Conservation (phyloP, 2,329 filamentous ascomycete species). For the Cercospora sp. region DNA sequence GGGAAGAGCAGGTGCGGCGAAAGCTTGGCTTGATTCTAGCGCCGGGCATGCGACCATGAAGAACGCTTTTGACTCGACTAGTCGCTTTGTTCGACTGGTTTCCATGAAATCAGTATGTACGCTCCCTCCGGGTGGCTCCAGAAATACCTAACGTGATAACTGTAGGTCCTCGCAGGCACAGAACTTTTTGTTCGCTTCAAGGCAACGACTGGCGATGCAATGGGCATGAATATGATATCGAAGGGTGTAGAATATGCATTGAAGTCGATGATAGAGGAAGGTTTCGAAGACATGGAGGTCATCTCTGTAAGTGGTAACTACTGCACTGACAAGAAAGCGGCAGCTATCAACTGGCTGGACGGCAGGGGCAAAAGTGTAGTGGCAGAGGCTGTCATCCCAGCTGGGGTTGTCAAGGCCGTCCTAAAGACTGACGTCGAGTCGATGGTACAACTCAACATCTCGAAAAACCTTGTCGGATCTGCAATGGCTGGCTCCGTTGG, state of each 20-base stretch:
- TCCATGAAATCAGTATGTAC: conserved; percentile 69
- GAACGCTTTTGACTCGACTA: conserved; percentile 94
- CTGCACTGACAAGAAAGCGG: conserved; percentile 97
- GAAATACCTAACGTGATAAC: too few species aligned
- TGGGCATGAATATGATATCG: conserved; percentile 99
- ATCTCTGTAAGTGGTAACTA: conserved; percentile 95
- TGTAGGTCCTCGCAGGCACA: conserved; percentile 69
- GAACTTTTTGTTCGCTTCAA: conserved; percentile 98
- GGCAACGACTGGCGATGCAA: conserved; percentile 96
- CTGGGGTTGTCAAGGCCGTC: conserved; percentile 78
- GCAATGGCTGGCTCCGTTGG: conserved; percentile 96
- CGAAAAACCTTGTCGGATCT: conserved; percentile 94
- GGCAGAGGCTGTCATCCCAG: conserved; percentile 94
- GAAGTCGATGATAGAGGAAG: conserved; percentile 82
- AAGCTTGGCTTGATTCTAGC: conserved; percentile 93
- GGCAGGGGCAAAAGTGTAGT: conserved; percentile 95
- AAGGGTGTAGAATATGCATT: conserved; percentile 97
- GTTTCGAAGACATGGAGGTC: conserved; percentile 94
- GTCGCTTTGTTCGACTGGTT: conserved; percentile 86
- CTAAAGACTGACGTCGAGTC: conserved; percentile 91
- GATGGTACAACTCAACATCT: conserved; percentile 89
- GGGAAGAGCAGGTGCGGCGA: conserved; percentile 84
- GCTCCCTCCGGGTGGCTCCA: too few species aligned
- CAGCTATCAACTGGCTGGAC: conserved; percentile 99
- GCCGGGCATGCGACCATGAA: conserved; percentile 80